Base-by-base conservation (phyloP, 1,284 basidiomycete genomes). In the Irpex sp. region DNA sequence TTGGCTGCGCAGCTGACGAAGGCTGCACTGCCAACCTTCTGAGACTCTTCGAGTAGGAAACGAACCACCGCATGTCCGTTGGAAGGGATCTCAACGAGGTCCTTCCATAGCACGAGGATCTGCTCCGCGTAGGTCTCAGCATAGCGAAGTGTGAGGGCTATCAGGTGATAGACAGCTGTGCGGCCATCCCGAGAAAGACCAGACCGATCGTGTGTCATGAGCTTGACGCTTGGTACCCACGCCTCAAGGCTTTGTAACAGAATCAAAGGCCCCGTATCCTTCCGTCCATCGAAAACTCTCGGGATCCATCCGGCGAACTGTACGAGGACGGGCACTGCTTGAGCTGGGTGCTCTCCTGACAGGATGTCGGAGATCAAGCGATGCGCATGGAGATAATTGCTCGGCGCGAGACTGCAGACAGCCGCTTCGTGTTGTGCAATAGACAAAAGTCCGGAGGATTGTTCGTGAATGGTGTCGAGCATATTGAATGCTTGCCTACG, bases 41-140 rank as follows among this genome's bases (percentile, higher is more conserved):
- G 88, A 0, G 93, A 92, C 69, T 97, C 93, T 67, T 95, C 93
- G 53, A 97, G 82, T 3, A 97, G 78, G 75, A 95, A 97, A 54
- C 90, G 86, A 60, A 93, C 81, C 19, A 95, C 83, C 0, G 92
- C 92, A 65, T 89, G 89, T 0, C 91, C 92, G 68, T 95, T 95
- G 13, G 83, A 79, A 61, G 87, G 81, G 3, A 85, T 78, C 59
- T 91, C 86, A 1, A 93, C 89, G 3, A 95, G 77, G 61, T 86
- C 86, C 17, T 82, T 83, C 89, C 95, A 95, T 17, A 97, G 83
- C 1, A 87, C 83, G n/a, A 90, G 82, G 39, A 97, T 82, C 71
- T 95, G 94, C 68, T 94, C 92, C 1, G 92, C 83, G 69, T 95
- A 88, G 43, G 81, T 86, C 66, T 91, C 85, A 6, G 86, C 84